phyloP scores from a whole-genome alignment of 805 yeast genomes.

The Candida cerambycidarum region DNA sequence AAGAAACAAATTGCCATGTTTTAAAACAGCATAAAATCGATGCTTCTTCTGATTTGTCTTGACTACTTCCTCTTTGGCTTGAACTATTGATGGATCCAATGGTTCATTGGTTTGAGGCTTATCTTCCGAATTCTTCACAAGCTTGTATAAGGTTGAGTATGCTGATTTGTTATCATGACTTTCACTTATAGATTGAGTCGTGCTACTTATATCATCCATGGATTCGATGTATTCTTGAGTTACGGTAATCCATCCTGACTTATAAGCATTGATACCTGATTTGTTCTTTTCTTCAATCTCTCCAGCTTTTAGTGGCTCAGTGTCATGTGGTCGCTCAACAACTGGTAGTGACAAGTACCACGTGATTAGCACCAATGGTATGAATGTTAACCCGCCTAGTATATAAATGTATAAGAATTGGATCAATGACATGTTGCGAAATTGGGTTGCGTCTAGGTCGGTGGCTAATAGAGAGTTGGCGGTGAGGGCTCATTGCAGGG shows the following conservation, averaged over 20 bases:
- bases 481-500: no score
- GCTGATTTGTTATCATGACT: slow-evolving; percentile 51
- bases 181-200: slow-evolving; percentile 44
- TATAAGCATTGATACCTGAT: slow-evolving; percentile 63
- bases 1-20: slow-evolving; percentile 87
- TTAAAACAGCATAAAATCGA: slow-evolving; percentile 65
- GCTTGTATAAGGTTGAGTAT: slow-evolving; percentile 58
- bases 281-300: slow-evolving; percentile 59
- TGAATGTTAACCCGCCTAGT: slow-evolving; percentile 78
- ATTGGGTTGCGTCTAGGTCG: no score
- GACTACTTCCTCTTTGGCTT: slow-evolving; percentile 11
- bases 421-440: slow-evolving; percentile 12
- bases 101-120: slow-evolving; percentile 1
- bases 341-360: slow-evolving; percentile 35
- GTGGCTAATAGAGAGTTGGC: no score
- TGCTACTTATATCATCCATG: slow-evolving; percentile 46
- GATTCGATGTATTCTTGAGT: slow-evolving; percentile 64
- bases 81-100: slow-evolving; percentile 8
- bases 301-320: slow-evolving; percentile 46
- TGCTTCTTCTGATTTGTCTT: slow-evolving; percentile 47
- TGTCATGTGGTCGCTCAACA: slow-evolving; percentile 11
- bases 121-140: slow-evolving; percentile 42
- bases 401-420: slow-evolving; percentile 51
- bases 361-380: slow-evolving; percentile 54
- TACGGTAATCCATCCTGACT: slow-evolving; percentile 81